Evolutionary conservation across 495 filamentous ascomycete species (phyloP).

Genomic region (Trichoderma parareesei): DNA sequence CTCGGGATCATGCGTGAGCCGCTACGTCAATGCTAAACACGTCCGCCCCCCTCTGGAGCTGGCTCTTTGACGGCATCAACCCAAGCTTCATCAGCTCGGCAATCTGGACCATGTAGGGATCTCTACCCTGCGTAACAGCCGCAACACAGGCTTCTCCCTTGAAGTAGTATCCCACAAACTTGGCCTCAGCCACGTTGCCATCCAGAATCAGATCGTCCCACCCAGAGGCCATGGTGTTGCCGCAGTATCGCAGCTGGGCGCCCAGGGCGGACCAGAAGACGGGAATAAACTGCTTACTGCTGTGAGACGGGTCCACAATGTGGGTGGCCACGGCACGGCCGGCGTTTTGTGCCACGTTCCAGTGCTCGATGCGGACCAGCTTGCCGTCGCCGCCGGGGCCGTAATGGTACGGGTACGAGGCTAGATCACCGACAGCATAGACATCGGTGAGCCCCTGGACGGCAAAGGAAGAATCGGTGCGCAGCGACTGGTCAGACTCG

Average conservation of each 20-base stretch:
- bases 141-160: conserved; percentile 87
- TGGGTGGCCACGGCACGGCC: conserved; percentile 68
- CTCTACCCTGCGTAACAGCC: conserved; percentile 81
- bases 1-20: background rate
- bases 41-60: conserved; percentile 67
- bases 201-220: conserved; percentile 77
- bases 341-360: conserved; percentile 93
- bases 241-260: conserved; percentile 83
- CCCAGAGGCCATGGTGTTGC: conserved; percentile 62
- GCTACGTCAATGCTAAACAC: conserved; percentile 45
- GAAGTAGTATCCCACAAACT: conserved; percentile 82
- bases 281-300: conserved; percentile 71
- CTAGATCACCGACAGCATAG: conserved; percentile 93
- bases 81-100: conserved; percentile 79
- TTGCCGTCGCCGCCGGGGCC: conserved; percentile 73
- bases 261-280: conserved; percentile 95
- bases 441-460: conserved; percentile 69
- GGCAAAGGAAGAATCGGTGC: conserved; percentile 66
- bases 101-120: conserved; percentile 76
- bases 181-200: conserved; percentile 69
- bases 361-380: conserved; percentile 79
- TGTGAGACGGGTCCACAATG: conserved; percentile 55
- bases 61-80: conserved; percentile 73
- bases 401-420: conserved; percentile 78
- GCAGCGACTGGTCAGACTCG: conserved; percentile 72